Conservation (phyloP, 768 basidiomycete species). For the Fomitopsis serialis region DNA sequence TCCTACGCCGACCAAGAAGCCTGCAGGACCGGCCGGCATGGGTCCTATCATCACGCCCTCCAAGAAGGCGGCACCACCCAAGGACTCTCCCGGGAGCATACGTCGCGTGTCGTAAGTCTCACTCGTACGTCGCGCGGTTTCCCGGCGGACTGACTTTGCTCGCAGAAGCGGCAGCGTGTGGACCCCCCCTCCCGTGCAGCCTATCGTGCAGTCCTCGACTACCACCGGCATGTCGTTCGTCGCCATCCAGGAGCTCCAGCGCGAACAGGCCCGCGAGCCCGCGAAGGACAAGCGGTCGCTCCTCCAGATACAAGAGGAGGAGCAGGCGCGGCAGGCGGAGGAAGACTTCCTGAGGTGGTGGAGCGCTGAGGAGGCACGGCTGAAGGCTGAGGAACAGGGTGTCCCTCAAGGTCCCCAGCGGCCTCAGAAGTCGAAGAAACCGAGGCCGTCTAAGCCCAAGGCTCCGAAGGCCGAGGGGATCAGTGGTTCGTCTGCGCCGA, state of each 20-base stretch:
- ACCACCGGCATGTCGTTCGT: constrained; percentile 55
- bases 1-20: constrained; percentile 18
- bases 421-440: constrained; percentile 6
- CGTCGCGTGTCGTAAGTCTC: constrained; percentile 49
- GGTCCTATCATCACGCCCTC: constrained; percentile 65
- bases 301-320: constrained; percentile 83
- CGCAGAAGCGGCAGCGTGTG: constrained; percentile 54
- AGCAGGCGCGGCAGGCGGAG: constrained; percentile 59
- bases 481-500: neutral
- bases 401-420: neutral
- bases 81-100: constrained; percentile 22
- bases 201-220: constrained; percentile 28
- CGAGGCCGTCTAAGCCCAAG: neutral
- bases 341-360: constrained; percentile 88
- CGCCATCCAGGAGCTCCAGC: constrained; percentile 81
- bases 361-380: constrained; percentile 73
- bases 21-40: constrained; percentile 31
- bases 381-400: constrained; percentile 42
- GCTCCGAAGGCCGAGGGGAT: neutral
- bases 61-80: constrained; percentile 32
- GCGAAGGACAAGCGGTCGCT: constrained; percentile 58
- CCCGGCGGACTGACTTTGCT: neutral
- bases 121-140: neutral
- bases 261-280: constrained; percentile 40
- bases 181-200: constrained; percentile 50